Evolutionary conservation across 768 basidiomycete species (phyloP).

Genomic region (Boletus pseudo-olivaceus): DNA sequence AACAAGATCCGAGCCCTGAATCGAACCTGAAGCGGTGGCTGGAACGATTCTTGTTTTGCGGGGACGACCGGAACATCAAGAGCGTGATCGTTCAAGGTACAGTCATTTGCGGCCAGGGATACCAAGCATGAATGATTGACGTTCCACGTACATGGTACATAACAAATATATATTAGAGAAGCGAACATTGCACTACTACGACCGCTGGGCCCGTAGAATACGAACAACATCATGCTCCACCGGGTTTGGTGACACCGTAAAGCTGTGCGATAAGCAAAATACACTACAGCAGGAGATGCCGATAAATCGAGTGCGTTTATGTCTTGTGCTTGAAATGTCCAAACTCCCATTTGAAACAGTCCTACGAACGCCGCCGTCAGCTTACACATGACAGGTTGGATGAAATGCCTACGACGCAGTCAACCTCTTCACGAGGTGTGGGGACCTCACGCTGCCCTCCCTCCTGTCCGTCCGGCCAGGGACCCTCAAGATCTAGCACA

Average conservation of each 20-base stretch:
- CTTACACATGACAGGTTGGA: background rate
- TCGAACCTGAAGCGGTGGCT: constrained; percentile 52
- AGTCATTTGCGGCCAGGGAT: constrained; percentile 66
- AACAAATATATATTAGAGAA: constrained; percentile 1
- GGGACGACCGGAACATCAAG: constrained; percentile 80
- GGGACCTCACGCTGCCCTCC: constrained; percentile 51
- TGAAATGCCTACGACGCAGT: constrained; percentile 52
- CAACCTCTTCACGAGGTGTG: constrained; percentile 51
- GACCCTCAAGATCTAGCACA: constrained; percentile 45
- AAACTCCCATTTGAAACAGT: constrained; percentile 79
- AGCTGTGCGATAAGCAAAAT: constrained; percentile 1
- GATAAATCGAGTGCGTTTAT: background rate
- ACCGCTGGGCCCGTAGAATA: background rate
- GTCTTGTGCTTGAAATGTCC: constrained; percentile 38
- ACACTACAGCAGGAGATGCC: background rate
- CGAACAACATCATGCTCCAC: background rate
- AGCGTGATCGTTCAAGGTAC: constrained; percentile 82
- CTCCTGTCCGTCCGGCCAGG: constrained; percentile 37
- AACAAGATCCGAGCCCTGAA: constrained; percentile 31
- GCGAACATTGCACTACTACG: constrained; percentile 1
- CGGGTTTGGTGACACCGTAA: background rate
- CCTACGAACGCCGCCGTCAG: constrained; percentile 39
- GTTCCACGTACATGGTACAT: constrained; percentile 5
- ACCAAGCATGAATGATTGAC: constrained; percentile 11
- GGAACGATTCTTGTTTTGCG: constrained; percentile 83